Evolutionary conservation across 306 rosid species (phyloP), one percentile per base, ranked within the genome.

Genomic region (Pyrus communis): DNA sequence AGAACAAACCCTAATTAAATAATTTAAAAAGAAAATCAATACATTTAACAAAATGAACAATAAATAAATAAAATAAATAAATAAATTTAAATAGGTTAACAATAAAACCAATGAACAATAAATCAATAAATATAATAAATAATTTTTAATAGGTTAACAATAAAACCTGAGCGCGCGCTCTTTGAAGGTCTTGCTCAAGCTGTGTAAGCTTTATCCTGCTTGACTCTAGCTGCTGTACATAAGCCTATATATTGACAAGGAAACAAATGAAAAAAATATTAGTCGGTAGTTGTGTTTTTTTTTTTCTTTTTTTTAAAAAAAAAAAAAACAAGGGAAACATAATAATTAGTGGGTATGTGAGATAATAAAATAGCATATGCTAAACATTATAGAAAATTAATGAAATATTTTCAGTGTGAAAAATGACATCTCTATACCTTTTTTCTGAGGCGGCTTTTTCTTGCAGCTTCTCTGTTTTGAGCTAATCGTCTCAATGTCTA

Each of bases 401-500:
- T 18, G 17, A 13, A 27, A 15, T 11, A 38, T 60, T 61, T 45
- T 49, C 57, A 51, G 64, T 31, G 38, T 70, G 57, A 52, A 62
- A 69, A 78, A 64, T 82, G 81, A 62, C 67, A 74, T 80, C 9
- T 80, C 9, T 5, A 49, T 12, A 93, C 98, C 92, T 95, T 95
- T 79, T 95, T 95, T 80, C 97, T 89, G 10, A 95, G 81, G 45
- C 98, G 96, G 80, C 98, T 94, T 84, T 94, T 94, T 85, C 86
- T 86, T 69, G 98, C 98, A 55, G 98, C 98, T 59, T 92, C 98
- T 89, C 98, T 84, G 86, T 94, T 94, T 75, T 94, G 98, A 75
- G 98, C 98, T 72, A 94, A 81, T 59, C 98, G 95, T 82, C 98
- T 94, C 84, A 92, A 67, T 77, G 95, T 87, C 98, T 94, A 76